These are phyloP conservation scores for Mayamaea pseudoterrestris DNA, from an alignment of 108 stramenopile genomes.

Conservation along the genomic window DNA sequence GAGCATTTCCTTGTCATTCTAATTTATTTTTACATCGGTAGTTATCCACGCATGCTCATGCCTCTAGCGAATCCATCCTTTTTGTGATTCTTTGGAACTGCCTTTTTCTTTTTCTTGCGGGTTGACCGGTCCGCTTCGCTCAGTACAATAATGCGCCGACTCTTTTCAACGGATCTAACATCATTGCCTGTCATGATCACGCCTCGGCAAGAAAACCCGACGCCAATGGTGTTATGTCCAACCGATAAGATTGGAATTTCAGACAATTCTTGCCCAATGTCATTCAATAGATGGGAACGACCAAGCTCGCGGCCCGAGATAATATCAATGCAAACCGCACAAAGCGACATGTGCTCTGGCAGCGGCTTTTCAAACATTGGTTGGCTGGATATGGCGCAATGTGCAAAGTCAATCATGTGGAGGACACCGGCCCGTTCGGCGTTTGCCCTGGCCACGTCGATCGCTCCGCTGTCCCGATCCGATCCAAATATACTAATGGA, in stretches of 20 bases:
- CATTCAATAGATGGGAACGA: conserved; percentile 1
- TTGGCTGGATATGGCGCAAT: conserved; percentile 26
- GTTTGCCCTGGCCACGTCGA: conserved; percentile 39
- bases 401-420: conserved; percentile 24
- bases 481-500: conserved; percentile 18
- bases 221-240: conserved; percentile 1
- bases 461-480: conserved; percentile 50
- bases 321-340: not conserved
- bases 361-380: conserved; percentile 8
- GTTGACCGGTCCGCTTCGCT: not conserved
- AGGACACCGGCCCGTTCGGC: conserved; percentile 52
- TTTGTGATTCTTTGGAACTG: conserved; percentile 2
- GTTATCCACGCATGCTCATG: conserved; percentile 20
- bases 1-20: no score
- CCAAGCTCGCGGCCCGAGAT: conserved; percentile 3
- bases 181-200: conserved; percentile 7
- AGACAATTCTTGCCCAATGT: not conserved
- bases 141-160: not conserved
- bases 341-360: not conserved
- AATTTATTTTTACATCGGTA: no score
- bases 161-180: not conserved
- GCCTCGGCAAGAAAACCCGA: not conserved
- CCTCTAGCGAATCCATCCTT: conserved; percentile 26
- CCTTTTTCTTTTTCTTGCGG: conserved; percentile 9
- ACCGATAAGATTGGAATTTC: not conserved